phyloP scores from a whole-genome alignment of 108 stramenopile genomes.

The Bacterosira constricta region DNA sequence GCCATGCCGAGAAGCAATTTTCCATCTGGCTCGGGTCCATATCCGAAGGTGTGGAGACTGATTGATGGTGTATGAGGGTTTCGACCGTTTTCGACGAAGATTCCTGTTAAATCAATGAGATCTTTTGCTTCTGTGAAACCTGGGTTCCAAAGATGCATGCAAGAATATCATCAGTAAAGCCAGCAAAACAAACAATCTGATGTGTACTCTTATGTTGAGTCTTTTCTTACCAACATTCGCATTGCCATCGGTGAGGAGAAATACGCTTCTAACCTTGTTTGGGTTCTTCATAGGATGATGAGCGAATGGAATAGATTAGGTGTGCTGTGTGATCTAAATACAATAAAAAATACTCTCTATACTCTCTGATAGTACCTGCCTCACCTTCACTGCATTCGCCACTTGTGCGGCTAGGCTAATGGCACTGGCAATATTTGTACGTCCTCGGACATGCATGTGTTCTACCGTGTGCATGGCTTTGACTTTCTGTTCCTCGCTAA shows the following conservation, averaged over 20 bases:
- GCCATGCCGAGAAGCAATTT: constrained; percentile 51
- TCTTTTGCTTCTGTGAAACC: constrained; percentile 28
- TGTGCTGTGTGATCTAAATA: not conserved
- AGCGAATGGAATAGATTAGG: not conserved
- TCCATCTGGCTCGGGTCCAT: constrained; percentile 60
- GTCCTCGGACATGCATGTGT: constrained; percentile 36
- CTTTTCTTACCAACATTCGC: constrained; percentile 55
- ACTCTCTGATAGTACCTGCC: too few relatives aligned
- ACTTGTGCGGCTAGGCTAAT: constrained; percentile 44
- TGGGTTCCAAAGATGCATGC: too few relatives aligned
- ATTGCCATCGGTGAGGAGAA: constrained; percentile 73
- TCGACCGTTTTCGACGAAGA: constrained; percentile 33
- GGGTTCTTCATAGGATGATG: constrained; percentile 10
- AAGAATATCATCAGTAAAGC: too few relatives aligned
- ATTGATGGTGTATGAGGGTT: constrained; percentile 28
- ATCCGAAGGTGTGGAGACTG: constrained; percentile 67
- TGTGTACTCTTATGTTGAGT: not conserved
- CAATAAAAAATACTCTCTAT: too few relatives aligned
- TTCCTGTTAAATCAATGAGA: constrained; percentile 41
- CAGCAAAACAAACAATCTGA: not conserved
- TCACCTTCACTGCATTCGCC: constrained; percentile 14
- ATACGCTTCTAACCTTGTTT: constrained; percentile 55
- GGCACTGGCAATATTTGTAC: constrained; percentile 56
- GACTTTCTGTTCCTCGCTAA: constrained; percentile 36
- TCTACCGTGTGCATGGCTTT: constrained; percentile 43